Conservation (phyloP, 805 yeast genomes). For the Ogataea paraovalis region DNA sequence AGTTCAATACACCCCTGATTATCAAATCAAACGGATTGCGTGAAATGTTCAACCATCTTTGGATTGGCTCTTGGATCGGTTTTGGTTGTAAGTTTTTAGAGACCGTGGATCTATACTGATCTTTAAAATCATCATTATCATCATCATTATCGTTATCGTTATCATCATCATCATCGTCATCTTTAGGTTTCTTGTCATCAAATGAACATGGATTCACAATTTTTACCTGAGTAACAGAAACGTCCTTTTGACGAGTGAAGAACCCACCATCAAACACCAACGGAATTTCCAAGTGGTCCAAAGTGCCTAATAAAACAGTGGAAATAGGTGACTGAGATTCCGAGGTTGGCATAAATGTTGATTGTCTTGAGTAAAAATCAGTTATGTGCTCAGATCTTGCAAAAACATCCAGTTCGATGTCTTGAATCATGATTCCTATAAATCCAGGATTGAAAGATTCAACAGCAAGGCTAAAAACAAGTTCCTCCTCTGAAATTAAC, state of each 20-base stretch:
- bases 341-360: not conserved
- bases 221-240: conserved; percentile 67
- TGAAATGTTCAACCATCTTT: conserved; percentile 71
- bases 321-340: conserved; percentile 9
- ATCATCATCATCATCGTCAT: conserved; percentile 9
- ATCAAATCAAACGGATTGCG: conserved; percentile 83
- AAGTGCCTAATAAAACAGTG: conserved; percentile 74
- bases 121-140: conserved; percentile 5
- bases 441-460: conserved; percentile 88
- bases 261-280: conserved; percentile 74
- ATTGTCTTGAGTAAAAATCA: conserved; percentile 5
- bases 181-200: conserved; percentile 13
- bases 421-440: conserved; percentile 56
- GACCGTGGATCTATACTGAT: conserved; percentile 1
- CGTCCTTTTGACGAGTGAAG: conserved; percentile 54
- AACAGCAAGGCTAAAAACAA: conserved; percentile 72
- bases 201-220: conserved; percentile 66
- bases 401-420: conserved; percentile 78
- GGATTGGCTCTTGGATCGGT: conserved; percentile 25
- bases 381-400: conserved; percentile 59
- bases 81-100: not conserved
- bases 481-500: conserved; percentile 76
- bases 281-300: conserved; percentile 64
- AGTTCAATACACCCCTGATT: conserved; percentile 75
- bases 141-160: conserved; percentile 9